phyloP scores from a whole-genome alignment of 768 basidiomycete species.

The Serendipita sp. region DNA sequence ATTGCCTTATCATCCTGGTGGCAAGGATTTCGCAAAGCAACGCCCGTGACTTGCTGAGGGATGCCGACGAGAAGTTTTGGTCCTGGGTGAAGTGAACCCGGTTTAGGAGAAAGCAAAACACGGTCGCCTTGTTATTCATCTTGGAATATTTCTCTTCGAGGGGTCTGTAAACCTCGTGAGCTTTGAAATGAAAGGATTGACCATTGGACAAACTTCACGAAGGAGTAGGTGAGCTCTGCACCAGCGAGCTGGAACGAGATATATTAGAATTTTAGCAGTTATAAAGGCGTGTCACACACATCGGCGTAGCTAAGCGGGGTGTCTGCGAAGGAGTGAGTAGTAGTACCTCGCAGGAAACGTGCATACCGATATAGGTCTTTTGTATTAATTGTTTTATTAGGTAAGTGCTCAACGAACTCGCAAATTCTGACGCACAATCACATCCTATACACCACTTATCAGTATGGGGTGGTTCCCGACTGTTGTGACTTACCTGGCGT shows the following conservation, averaged over 20 bases:
- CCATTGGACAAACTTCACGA: constrained; percentile 30
- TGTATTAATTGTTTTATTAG: not conserved
- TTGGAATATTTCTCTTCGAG: constrained; percentile 79
- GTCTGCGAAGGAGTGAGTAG: constrained; percentile 29
- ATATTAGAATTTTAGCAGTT: not conserved
- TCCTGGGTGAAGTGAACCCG: constrained; percentile 74
- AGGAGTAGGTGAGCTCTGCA: constrained; percentile 81
- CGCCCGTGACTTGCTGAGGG: constrained; percentile 62
- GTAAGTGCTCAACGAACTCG: not conserved
- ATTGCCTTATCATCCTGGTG: constrained; percentile 56
- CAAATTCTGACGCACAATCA: constrained; percentile 8
- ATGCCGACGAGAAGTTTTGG: constrained; percentile 48
- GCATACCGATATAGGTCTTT: constrained; percentile 21
- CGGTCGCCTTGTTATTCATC: constrained; percentile 62
- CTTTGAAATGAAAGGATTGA: not conserved
- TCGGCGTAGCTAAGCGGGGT: constrained; percentile 73
- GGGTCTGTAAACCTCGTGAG: constrained; percentile 31
- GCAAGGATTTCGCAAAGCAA: constrained; percentile 83
- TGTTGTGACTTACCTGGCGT: not conserved
- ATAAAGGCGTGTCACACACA: constrained; percentile 26
- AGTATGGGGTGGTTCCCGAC: not conserved
- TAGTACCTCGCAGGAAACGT: too few relatives aligned
- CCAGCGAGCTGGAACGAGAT: constrained; percentile 41
- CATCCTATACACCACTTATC: not conserved
- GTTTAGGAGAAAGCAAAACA: constrained; percentile 81